phyloP scores from a whole-genome alignment of 805 yeast species.

The Geotrichum ghanense region DNA sequence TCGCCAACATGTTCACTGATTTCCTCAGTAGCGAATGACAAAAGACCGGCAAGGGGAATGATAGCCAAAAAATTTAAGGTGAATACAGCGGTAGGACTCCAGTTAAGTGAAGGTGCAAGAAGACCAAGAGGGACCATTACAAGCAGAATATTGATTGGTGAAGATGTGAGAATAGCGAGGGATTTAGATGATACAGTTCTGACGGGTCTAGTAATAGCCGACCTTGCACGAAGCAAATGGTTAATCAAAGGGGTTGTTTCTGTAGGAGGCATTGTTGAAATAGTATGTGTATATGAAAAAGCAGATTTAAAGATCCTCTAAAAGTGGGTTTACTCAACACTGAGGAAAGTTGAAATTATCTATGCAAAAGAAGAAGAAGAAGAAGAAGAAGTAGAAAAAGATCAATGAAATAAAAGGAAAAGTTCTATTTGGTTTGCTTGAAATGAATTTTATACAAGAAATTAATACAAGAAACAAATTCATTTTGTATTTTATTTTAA shows the following conservation, averaged over 20 bases:
- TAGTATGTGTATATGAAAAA: not conserved
- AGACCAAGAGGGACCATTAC: constrained; percentile 86
- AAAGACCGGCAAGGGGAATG: constrained; percentile 80
- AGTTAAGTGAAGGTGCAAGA: constrained; percentile 48
- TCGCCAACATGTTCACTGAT: constrained; percentile 80
- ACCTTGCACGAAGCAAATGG: not conserved
- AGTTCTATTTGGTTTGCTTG: no score
- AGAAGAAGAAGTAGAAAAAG: no score
- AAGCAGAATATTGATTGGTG: constrained; percentile 65
- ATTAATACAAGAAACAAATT: no score
- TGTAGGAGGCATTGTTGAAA: not conserved
- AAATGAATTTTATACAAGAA: no score
- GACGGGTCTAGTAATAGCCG: not conserved
- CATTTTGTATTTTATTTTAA: no score
- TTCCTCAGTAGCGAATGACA: constrained; percentile 91
- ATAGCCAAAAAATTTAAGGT: constrained; percentile 77
- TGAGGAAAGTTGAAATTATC: not conserved
- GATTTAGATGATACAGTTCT: constrained; percentile 1
- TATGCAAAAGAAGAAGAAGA: not conserved
- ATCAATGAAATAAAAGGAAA: no score
- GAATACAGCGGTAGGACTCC: constrained; percentile 48
- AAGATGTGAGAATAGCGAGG: constrained; percentile 26
- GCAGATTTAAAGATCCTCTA: no score
- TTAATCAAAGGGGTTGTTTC: not conserved
- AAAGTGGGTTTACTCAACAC: no score